These are phyloP conservation scores for Colletotrichum spaethianum DNA, from an alignment of 2,329 filamentous ascomycete species.

Conservation along the genomic window DNA sequence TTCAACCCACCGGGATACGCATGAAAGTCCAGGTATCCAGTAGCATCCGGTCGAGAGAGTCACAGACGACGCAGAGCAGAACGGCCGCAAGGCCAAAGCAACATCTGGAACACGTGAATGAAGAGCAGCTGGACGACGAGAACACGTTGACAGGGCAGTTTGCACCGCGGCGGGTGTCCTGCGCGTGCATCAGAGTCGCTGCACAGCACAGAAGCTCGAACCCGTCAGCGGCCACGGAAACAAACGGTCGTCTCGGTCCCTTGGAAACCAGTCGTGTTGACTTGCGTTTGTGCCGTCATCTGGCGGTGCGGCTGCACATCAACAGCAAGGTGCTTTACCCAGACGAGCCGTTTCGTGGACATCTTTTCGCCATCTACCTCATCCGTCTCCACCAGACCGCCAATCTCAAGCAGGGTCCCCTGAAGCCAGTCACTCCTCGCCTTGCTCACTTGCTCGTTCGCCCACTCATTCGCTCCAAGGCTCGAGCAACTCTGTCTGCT, in stretches of 20 bases:
- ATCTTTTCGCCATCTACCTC: slow-evolving; percentile 41
- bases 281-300: slow-evolving; percentile 15
- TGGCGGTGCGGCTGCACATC: neutral
- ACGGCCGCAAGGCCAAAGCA: neutral
- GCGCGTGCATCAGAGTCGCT: neutral
- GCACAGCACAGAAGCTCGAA: slow-evolving; percentile 1
- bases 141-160: neutral
- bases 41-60: neutral
- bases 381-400: slow-evolving; percentile 36
- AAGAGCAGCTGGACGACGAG: neutral
- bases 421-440: neutral
- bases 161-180: neutral
- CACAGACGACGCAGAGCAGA: neutral
- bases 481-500: no score
- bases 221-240: slow-evolving; percentile 1
- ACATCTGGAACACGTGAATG: neutral
- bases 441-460: neutral
- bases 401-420: slow-evolving; percentile 30
- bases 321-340: slow-evolving; percentile 7
- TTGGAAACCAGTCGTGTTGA: neutral
- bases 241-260: neutral
- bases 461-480: no score
- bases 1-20: neutral
- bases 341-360: slow-evolving; percentile 19
- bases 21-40: neutral